A percentile compares a stretch with the other conserved stretches of the same genome.
These are phyloP conservation scores for Pisolithus tinctorius DNA, from an alignment of 768 basidiomycete species.

Conservation along the genomic window DNA sequence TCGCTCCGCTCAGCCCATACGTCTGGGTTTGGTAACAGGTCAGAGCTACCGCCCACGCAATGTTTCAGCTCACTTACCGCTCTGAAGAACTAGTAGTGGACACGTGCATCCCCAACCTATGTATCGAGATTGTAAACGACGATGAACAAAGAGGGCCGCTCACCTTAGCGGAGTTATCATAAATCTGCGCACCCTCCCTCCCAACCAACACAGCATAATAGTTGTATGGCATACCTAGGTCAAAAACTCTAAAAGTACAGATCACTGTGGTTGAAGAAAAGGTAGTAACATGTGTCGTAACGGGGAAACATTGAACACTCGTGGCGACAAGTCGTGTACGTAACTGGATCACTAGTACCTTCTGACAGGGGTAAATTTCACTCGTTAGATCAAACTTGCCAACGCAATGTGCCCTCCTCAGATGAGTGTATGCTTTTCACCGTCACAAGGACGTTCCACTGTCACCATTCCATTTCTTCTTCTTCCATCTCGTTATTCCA, in stretches of 20 bases:
- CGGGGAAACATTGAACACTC: too few relatives aligned
- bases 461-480: constrained; percentile 3
- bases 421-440: background rate
- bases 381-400: background rate
- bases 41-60: background rate
- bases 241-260: background rate
- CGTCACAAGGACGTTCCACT: constrained; percentile 9
- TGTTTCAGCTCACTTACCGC: background rate
- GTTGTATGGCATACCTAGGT: constrained; percentile 6
- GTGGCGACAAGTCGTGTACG: too few relatives aligned
- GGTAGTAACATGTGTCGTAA: background rate
- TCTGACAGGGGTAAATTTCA: background rate
- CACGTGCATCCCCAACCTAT: too few relatives aligned
- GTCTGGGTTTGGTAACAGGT: constrained; percentile 12
- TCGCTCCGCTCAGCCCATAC: constrained; percentile 24
- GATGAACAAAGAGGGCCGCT: constrained; percentile 3
- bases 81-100: background rate
- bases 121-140: too few relatives aligned
- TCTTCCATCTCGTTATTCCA: constrained; percentile 41
- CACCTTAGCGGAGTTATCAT: constrained; percentile 23
- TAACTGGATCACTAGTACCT: background rate
- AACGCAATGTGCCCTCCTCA: constrained; percentile 19
- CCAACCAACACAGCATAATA: constrained; percentile 32
- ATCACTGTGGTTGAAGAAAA: background rate
- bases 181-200: constrained; percentile 26